Base-by-base conservation (phyloP, 2,329 filamentous ascomycete species). In the Colletotrichum echinochloae region DNA sequence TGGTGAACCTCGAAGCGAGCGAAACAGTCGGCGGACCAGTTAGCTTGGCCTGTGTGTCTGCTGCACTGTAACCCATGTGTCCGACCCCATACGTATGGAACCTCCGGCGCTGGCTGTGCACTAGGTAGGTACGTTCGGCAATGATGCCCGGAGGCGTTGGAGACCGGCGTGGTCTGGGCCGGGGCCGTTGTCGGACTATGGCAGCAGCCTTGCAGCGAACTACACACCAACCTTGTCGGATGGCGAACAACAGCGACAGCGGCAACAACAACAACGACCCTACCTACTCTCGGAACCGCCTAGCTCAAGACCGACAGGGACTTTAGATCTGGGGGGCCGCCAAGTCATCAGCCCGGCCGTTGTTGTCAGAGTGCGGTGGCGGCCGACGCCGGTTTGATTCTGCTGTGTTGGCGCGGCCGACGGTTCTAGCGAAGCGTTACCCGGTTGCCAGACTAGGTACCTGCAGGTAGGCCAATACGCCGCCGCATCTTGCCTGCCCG, bases 371-470 rank as follows among this genome's bases (percentile, higher is more conserved):
- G 65, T n/a, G 20, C 23, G 20, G 33, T 20, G 30, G 18, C 1
- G 26, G 48, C 48, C 5, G 23, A 18, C 23, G 48, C 48, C 48
- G 48, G 48, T 28, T 16, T n/a, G 46, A 49, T 16, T 26, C 5
- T 7, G 46, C 28, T 7, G 46, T 49, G 46, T 30, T 35, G 30
- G 28, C 51, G 51, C 52, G 26, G 35, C 65, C 51, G 60, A 51
- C 41, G 18, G 56, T 68, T 57, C 39, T 26, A 57, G 65, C 59
- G 59, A 64, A 64, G n/a, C 28, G 28, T 33, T 59, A 18, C 39
- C 39, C 28, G n/a, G n/a, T n/a, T n/a, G n/a, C n/a, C 60, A 54
- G 65, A 30, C 6, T 7, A 41, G 5, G 0, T 8, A 41, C 37
- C n/a, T 20, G n/a, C n/a, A n/a, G n/a, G n/a, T n/a, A 54, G 46